phyloP scores from a whole-genome alignment of 2,329 filamentous ascomycete species.

The Triangularia setosa region DNA sequence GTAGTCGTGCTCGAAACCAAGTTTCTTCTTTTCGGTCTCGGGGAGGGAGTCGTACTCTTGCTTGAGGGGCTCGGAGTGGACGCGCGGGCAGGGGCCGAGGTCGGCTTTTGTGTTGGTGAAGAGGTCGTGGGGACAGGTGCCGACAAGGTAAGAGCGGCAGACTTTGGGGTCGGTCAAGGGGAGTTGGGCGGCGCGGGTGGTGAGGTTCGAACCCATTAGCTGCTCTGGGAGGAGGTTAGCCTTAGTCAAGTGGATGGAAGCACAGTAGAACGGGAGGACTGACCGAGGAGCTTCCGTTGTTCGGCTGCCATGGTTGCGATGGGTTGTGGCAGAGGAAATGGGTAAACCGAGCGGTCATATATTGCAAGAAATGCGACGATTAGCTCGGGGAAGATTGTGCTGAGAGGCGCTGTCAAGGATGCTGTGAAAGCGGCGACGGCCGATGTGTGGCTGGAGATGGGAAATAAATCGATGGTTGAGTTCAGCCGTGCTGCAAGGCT shows the following conservation, averaged over 20 bases:
- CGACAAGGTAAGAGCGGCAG: conserved; percentile 89
- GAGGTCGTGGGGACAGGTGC: conserved; percentile 95
- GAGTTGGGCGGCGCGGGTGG: conserved; percentile 73
- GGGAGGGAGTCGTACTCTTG: conserved; percentile 77
- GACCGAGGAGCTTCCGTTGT: conserved; percentile 90
- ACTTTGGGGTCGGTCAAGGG: conserved; percentile 89
- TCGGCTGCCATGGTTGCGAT: conserved; percentile 74
- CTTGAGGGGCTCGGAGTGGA: conserved; percentile 85
- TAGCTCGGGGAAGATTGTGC: background rate
- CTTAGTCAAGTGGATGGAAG: background rate
- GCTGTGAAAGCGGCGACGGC: background rate
- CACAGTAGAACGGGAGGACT: conserved; percentile 20
- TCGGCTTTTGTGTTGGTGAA: conserved; percentile 99
- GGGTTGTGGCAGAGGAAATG: background rate
- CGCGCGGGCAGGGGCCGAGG: conserved; percentile 80
- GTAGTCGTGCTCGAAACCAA: conserved; percentile 96
- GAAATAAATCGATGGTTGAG: background rate
- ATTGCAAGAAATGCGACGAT: background rate
- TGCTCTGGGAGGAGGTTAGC: conserved; percentile 60
- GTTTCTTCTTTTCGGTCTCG: conserved; percentile 66
- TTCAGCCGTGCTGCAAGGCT: conserved; percentile 8
- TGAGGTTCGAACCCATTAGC: conserved; percentile 75
- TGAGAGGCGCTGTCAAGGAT: background rate
- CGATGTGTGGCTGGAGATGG: background rate
- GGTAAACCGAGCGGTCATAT: background rate